These are phyloP conservation scores for Sanghuangporus baumii DNA, from an alignment of 1,284 basidiomycete genomes.

Conservation along the genomic window DNA sequence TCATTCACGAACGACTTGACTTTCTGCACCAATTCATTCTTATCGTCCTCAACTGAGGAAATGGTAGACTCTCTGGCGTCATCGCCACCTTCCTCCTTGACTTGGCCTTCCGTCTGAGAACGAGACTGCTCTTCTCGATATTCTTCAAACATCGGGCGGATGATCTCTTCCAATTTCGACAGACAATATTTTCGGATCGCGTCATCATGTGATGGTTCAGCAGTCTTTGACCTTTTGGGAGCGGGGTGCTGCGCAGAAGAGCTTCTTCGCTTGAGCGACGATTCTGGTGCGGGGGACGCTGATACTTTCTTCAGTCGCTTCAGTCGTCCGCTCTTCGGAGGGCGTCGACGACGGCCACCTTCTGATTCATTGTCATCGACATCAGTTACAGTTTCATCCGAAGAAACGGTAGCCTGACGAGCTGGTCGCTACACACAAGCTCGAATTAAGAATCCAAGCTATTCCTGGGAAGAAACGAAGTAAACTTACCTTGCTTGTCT, in stretches of 20 bases:
- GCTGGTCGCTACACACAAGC: constrained; percentile 14
- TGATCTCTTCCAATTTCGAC: constrained; percentile 62
- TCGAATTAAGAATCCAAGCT: constrained; percentile 16
- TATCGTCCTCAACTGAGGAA: constrained; percentile 45
- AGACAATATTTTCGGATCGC: constrained; percentile 71
- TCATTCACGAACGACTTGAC: constrained; percentile 58
- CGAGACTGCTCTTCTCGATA: constrained; percentile 43
- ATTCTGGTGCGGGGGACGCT: constrained; percentile 8
- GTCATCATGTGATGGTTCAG: constrained; percentile 47
- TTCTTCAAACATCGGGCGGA: constrained; percentile 59
- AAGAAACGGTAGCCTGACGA: constrained; percentile 27
- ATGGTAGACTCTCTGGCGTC: constrained; percentile 22
- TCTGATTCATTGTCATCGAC: constrained; percentile 9
- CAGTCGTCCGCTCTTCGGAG: constrained; percentile 6
- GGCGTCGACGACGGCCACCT: not conserved
- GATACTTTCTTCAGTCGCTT: constrained; percentile 17
- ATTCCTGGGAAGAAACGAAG: not conserved
- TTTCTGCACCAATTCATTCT: constrained; percentile 41
- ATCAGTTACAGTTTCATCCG: constrained; percentile 15
- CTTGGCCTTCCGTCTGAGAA: constrained; percentile 19
- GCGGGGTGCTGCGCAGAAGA: constrained; percentile 20
- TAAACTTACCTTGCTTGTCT: constrained; percentile 40
- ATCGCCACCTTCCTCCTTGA: constrained; percentile 24
- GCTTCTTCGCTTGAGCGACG: constrained; percentile 13
- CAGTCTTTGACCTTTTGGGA: constrained; percentile 38